Evolutionary conservation across 768 basidiomycete species (phyloP), one percentile per base, ranked within the genome.

Genomic region (Cubamyces lactineus): DNA sequence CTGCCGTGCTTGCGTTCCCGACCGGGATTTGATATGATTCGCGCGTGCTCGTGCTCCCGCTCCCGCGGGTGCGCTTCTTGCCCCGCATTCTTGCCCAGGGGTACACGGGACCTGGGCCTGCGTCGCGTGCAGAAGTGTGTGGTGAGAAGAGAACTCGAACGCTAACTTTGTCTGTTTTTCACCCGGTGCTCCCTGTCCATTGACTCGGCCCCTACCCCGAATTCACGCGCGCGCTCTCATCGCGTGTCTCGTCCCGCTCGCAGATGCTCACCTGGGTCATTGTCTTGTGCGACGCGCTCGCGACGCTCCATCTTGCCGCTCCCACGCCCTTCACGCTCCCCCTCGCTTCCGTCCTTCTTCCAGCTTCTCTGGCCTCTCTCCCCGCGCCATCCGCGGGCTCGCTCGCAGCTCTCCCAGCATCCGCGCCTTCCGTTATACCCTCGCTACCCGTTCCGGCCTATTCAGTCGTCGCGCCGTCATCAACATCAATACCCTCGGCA

Each of bases 241-340:
- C 34, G 34, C 34, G 34, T 34, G 34, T 34, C 34, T 34, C 5
- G 34, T 34, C 34, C 9, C 6, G 34, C n/a, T 34, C n/a, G 41
- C 59, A 67, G 70, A 65, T 64, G 48, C 65, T 71, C 60, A 64
- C 67, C n/a, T 69, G 68, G 67, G 38, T 58, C 30, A 57, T 57
- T 48, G 66, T 65, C 23, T 46, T 67, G 28, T 64, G 55, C 55
- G 70, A 71, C 61, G 63, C 65, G 24, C 50, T 66, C 42, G 67
- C 59, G 15, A 69, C 68, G 16, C 57, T 62, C 49, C 42, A 60
- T 24, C 51, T 63, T 58, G 61, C 64, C 38, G 63, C 59, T 46
- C 67, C 67, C 67, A 58, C 54, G 11, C 48, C 61, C 15, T 45
- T 60, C 67, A 53, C 61, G 30, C 59, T 53, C 26, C 58, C 64